Percentiles rank a stretch among this genome's conserved stretches.
Evolutionary conservation across 495 filamentous ascomycete species (phyloP).

Genomic region (Endocarpon pusillum): DNA sequence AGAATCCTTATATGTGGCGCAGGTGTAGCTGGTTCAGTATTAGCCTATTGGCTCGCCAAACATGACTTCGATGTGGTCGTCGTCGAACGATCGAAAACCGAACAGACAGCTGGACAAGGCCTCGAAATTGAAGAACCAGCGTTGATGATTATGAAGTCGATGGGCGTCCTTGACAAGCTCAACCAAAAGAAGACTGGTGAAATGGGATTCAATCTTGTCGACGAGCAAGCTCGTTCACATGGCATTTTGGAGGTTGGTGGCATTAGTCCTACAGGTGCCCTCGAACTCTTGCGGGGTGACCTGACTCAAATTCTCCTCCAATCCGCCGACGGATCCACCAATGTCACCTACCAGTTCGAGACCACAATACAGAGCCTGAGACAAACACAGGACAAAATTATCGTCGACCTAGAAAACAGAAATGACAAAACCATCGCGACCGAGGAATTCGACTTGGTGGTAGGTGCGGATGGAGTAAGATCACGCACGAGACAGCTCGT

Average conservation of each 20-base stretch:
- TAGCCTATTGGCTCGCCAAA: conserved; percentile 11
- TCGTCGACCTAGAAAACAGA: conserved; percentile 2
- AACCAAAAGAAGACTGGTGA: conserved; percentile 5
- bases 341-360: conserved; percentile 6
- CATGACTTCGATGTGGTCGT: conserved; percentile 9
- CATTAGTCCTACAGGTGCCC: conserved; percentile 5
- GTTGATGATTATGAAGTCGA: conserved; percentile 4
- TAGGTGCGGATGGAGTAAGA: conserved; percentile 1
- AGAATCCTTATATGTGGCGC: conserved; percentile 9
- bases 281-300: conserved; percentile 9
- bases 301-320: conserved; percentile 7
- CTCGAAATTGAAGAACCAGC: conserved; percentile 9
- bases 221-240: conserved; percentile 5
- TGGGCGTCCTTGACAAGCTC: conserved; percentile 6
- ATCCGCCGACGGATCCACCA: conserved; percentile 5
- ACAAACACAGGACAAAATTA: conserved; percentile 7
- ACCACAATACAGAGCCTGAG: conserved; percentile 6
- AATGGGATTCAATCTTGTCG: conserved; percentile 6
- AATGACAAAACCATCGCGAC: not conserved
- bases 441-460: conserved; percentile 2
- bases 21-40: conserved; percentile 8
- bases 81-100: conserved; percentile 7
- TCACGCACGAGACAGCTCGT: conserved; percentile 6
- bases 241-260: conserved; percentile 5
- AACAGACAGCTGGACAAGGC: conserved; percentile 7